phyloP scores from a whole-genome alignment of 1,284 basidiomycete species.

The Mycosarcoma mackinlayi region DNA sequence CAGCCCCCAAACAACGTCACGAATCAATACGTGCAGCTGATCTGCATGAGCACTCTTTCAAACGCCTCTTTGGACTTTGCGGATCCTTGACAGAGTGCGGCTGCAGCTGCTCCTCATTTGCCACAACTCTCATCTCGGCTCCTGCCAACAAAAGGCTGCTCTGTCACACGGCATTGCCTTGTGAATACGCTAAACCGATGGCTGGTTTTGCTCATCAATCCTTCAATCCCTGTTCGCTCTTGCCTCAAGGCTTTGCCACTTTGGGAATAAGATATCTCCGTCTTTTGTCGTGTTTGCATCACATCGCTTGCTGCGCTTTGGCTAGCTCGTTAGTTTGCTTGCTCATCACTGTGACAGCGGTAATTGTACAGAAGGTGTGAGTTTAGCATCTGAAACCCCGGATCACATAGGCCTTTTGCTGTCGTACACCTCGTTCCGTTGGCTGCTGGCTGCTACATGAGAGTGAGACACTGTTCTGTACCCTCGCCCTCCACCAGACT shows the following conservation, averaged over 20 bases:
- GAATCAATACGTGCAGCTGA: neutral
- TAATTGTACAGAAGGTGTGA: no score
- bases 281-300: no score
- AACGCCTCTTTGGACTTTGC: neutral
- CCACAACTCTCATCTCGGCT: no score
- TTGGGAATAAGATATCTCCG: no score
- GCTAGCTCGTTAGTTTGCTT: slow-evolving; percentile 7
- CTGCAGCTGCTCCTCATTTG: no score
- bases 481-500: neutral
- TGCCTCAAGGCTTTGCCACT: no score
- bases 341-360: no score
- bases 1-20: neutral
- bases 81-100: neutral
- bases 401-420: no score
- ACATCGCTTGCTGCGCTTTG: slow-evolving; percentile 1
- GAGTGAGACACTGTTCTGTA: neutral
- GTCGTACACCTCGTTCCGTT: neutral
- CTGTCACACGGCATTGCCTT: no score
- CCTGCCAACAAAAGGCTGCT: neutral
- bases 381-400: neutral
- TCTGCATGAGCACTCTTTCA: neutral
- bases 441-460: neutral
- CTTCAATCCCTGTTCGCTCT: neutral
- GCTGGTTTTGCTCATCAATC: slow-evolving; percentile 4
- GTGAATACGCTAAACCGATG: no score